Evolutionary conservation across 495 filamentous ascomycete species (phyloP).

Genomic region (Aspergillus cristatus): DNA sequence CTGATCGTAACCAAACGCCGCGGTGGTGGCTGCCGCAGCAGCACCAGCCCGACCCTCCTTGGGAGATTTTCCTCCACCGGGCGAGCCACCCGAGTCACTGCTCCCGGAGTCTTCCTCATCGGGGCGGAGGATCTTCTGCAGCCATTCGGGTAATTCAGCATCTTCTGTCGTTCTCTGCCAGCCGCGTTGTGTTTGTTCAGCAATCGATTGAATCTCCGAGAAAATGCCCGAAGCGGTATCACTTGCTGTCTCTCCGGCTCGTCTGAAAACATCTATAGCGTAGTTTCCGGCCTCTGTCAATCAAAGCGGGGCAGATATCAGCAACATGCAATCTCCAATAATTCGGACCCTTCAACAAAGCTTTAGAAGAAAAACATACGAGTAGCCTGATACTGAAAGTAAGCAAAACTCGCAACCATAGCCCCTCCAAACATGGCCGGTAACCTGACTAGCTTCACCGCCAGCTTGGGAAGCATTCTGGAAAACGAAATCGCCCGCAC

Average conservation of each 20-base stretch:
- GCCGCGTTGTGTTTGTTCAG: constrained; percentile 65
- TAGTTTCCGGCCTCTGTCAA: constrained; percentile 77
- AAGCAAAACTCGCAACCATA: constrained; percentile 76
- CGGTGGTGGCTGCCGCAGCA: constrained; percentile 46
- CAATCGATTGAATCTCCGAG: constrained; percentile 60
- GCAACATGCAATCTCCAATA: constrained; percentile 16
- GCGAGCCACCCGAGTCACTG: constrained; percentile 27
- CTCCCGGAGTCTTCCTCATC: constrained; percentile 36
- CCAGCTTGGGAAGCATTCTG: constrained; percentile 76
- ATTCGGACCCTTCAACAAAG: no score
- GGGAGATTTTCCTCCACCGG: constrained; percentile 41
- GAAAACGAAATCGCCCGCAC: constrained; percentile 81
- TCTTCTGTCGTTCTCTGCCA: constrained; percentile 79
- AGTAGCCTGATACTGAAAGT: constrained; percentile 92
- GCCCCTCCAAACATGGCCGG: constrained; percentile 88
- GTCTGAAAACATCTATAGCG: constrained; percentile 67
- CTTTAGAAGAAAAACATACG: constrained; percentile 45
- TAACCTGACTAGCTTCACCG: constrained; percentile 75
- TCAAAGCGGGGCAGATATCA: background rate
- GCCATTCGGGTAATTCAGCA: constrained; percentile 74
- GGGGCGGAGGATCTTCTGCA: constrained; percentile 60
- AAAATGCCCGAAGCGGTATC: constrained; percentile 56
- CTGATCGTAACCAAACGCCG: constrained; percentile 69
- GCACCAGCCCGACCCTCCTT: constrained; percentile 55
- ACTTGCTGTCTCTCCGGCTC: constrained; percentile 58